Conservation (phyloP, 225 moss, liverwort and hornwort genomes). For the Takakia lepidozioides region DNA sequence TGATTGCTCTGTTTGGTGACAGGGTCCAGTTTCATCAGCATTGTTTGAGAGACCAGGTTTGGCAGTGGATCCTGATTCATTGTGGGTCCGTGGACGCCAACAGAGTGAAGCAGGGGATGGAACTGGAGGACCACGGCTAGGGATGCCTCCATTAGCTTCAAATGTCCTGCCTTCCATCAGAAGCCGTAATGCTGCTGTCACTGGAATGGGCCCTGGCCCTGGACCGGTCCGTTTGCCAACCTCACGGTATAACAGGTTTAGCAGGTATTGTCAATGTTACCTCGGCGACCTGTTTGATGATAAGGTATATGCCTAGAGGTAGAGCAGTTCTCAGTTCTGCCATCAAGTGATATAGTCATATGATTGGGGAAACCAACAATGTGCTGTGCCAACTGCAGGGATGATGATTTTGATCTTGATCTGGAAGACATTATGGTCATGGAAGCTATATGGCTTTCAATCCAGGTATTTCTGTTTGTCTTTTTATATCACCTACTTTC, state of each 20-base stretch:
- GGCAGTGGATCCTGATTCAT: slow-evolving; percentile 21
- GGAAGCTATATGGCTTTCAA: slow-evolving; percentile 66
- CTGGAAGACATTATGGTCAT: slow-evolving; percentile 64
- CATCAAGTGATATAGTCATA: too few relatives aligned
- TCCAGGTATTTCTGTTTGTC: slow-evolving; percentile 56
- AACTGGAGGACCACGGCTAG: slow-evolving; percentile 19
- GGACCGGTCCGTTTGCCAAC: too few relatives aligned
- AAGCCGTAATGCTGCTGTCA: too few relatives aligned
- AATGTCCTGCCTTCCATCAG: too few relatives aligned
- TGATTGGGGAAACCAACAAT: too few relatives aligned
- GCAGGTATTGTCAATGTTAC: too few relatives aligned
- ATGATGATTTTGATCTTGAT: slow-evolving; percentile 46
- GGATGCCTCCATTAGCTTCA: not conserved
- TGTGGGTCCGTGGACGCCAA: slow-evolving; percentile 15
- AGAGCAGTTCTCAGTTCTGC: too few relatives aligned
- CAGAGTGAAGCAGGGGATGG: slow-evolving; percentile 1
- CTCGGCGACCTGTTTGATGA: too few relatives aligned
- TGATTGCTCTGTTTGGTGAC: slow-evolving; percentile 16
- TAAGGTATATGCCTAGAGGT: too few relatives aligned
- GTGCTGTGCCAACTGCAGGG: slow-evolving; percentile 21
- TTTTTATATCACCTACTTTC: too few relatives aligned
- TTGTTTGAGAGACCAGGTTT: slow-evolving; percentile 15
- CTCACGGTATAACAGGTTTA: too few relatives aligned
- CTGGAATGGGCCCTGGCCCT: too few relatives aligned
- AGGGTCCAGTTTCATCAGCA: slow-evolving; percentile 19